Evolutionary conservation across 257 asterid species (phyloP), one percentile per base, ranked within the genome.

Genomic region (Nicotiana obtusifolia): DNA sequence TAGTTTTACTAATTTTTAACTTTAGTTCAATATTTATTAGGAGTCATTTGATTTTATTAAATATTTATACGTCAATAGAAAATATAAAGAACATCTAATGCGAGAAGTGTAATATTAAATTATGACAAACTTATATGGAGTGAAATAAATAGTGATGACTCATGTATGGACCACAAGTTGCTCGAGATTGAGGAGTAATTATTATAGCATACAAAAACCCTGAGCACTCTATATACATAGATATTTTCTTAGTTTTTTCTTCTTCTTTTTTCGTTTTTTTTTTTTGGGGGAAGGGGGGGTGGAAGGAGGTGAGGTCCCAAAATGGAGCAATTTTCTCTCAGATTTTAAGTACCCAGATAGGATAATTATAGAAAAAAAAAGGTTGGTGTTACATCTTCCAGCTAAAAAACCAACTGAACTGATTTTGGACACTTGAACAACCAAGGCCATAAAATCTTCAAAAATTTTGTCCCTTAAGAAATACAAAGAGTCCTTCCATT

Each of bases 401-500:
- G 60, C 59, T 71, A 44, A 6, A 44, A 44, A 69, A 41, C 78
- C 60, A 44, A 71, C 78, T n/a, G 59, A 71, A 44, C 4, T 71
- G 78, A 71, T 44, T 44, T 73, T 47, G 79, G 79, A 73, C 79
- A 73, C 41, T 73, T 73, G 24, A 73, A n/a, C 79, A 22, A 73
- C 61, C 61, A 24, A 71, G 59, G 78, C 78, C 78, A 13, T 71
- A 71, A 71, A 71, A 47, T 73, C 16, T 47, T 14, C 8, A 41
- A 73, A 73, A 47, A 9, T 24, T 73, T 4, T 73, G 15, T 47
- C 79, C 79, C 15, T 71, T 41, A 20, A 71, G 78, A 41, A 35
- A 71, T 41, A 41, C 35, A 69, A 80, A 64, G 64, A 69, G 65
- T 5, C 65, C 49, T 80, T 28, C 77, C 24, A 65, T 81, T 66